phyloP scores from a whole-genome alignment of 2,329 filamentous ascomycete genomes.

The Paracoccidioides brasiliensis region DNA sequence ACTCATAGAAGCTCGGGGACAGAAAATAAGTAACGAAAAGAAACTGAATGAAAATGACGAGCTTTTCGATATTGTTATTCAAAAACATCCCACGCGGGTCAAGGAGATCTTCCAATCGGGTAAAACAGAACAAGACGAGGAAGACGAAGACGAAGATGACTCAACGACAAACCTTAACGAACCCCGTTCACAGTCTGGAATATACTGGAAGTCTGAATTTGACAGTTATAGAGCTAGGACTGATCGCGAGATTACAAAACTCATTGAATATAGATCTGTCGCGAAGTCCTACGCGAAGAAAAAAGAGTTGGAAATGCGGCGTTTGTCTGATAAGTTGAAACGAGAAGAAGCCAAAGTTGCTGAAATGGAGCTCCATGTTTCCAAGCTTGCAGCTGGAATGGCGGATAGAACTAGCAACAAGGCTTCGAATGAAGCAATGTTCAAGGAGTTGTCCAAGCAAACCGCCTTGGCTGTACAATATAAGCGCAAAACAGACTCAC shows the following conservation, averaged over 20 bases:
- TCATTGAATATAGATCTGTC: conserved; percentile 46
- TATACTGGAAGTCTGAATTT: conserved; percentile 50
- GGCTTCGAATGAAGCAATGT: conserved; percentile 26
- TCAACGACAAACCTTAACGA: conserved; percentile 41
- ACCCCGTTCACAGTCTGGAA: conserved; percentile 44
- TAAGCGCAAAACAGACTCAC: conserved; percentile 28
- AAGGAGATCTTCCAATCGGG: background rate
- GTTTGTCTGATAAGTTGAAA: conserved; percentile 39
- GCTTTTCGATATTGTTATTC: conserved; percentile 16
- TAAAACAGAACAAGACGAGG: conserved; percentile 11
- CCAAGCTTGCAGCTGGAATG: conserved; percentile 30
- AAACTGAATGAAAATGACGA: conserved; percentile 10
- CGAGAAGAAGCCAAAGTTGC: conserved; percentile 36
- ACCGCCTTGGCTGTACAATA: conserved; percentile 33
- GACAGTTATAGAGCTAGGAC: conserved; percentile 46
- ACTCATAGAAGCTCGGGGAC: conserved; percentile 27
- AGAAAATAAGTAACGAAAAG: conserved; percentile 1
- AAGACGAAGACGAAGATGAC: conserved; percentile 26
- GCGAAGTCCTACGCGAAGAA: conserved; percentile 48
- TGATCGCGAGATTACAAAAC: conserved; percentile 46
- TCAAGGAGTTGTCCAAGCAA: conserved; percentile 31
- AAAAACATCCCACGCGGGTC: background rate
- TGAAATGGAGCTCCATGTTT: conserved; percentile 32
- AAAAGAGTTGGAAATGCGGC: conserved; percentile 43
- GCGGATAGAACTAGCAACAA: conserved; percentile 15